Evolutionary conservation across 805 yeast genomes (phyloP).

Genomic region (Nakazawaea populi): DNA sequence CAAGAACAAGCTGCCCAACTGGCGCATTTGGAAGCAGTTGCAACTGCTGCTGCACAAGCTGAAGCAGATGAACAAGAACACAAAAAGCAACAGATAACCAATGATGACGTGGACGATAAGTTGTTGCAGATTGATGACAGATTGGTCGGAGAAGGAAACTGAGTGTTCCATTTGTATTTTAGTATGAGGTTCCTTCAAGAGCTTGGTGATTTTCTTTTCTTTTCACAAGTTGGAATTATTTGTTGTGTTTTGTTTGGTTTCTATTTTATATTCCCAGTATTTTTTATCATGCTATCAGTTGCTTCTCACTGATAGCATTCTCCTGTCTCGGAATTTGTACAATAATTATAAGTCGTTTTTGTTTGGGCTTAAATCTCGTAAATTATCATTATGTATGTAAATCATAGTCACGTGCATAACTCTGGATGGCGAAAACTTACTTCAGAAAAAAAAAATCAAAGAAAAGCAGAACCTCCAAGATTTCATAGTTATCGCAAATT

Average conservation of each 20-base stretch:
- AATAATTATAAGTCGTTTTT: background rate
- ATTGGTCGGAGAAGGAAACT: constrained; percentile 10
- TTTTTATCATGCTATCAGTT: background rate
- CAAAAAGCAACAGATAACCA: constrained; percentile 5
- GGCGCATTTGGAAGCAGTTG: constrained; percentile 10
- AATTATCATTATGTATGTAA: background rate
- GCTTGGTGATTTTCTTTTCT: background rate
- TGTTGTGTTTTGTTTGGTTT: background rate
- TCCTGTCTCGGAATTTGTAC: background rate
- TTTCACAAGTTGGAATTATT: background rate
- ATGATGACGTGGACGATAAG: constrained; percentile 11
- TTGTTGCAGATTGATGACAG: constrained; percentile 11
- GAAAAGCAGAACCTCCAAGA: background rate
- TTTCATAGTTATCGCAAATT: background rate
- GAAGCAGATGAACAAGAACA: constrained; percentile 8
- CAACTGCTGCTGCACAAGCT: constrained; percentile 7
- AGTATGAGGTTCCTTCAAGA: background rate
- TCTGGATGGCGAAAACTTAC: background rate
- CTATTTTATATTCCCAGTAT: background rate
- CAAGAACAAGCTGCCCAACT: constrained; percentile 5
- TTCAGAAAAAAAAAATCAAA: background rate
- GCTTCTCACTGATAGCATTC: background rate
- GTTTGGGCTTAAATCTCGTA: background rate
- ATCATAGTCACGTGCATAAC: background rate
- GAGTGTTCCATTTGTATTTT: background rate